These are phyloP conservation scores for Blastocladiella emersonii DNA, from an alignment of 371 early-diverging fungal genomes.

Conservation along the genomic window DNA sequence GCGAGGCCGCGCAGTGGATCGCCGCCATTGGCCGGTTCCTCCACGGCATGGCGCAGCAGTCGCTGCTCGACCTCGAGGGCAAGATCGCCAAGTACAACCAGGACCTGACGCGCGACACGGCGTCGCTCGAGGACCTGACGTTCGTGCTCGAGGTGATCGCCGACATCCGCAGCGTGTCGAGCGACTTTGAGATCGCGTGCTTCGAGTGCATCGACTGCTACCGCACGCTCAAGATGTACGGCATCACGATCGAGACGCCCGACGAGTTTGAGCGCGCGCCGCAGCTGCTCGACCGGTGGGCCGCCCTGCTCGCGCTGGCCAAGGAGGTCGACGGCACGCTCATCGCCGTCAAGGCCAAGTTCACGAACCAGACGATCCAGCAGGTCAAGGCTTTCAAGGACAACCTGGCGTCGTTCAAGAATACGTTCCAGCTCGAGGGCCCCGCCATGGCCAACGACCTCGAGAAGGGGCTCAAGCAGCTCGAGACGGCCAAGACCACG, in stretches of 20 bases:
- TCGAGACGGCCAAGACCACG: constrained; percentile 27
- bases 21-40: constrained; percentile 34
- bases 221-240: constrained; percentile 30
- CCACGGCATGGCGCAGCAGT: constrained; percentile 25
- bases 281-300: constrained; percentile 26
- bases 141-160: constrained; percentile 38
- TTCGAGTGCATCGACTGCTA: constrained; percentile 35
- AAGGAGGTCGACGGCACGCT: constrained; percentile 28
- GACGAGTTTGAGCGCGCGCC: constrained; percentile 20
- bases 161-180: constrained; percentile 26
- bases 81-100: constrained; percentile 21
- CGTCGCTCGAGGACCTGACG: constrained; percentile 38
- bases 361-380: constrained; percentile 31
- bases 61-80: constrained; percentile 17
- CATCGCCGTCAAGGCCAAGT: constrained; percentile 37
- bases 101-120: constrained; percentile 26
- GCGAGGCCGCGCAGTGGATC: constrained; percentile 39
- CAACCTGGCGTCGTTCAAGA: constrained; percentile 27
- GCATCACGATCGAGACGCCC: constrained; percentile 20
- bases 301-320: constrained; percentile 21
- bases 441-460: constrained; percentile 32
- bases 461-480: constrained; percentile 27
- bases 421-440: constrained; percentile 30
- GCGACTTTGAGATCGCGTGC: constrained; percentile 33
- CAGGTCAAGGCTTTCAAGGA: constrained; percentile 38